Conservation (phyloP, 768 basidiomycete genomes). For the Russula sp. region DNA sequence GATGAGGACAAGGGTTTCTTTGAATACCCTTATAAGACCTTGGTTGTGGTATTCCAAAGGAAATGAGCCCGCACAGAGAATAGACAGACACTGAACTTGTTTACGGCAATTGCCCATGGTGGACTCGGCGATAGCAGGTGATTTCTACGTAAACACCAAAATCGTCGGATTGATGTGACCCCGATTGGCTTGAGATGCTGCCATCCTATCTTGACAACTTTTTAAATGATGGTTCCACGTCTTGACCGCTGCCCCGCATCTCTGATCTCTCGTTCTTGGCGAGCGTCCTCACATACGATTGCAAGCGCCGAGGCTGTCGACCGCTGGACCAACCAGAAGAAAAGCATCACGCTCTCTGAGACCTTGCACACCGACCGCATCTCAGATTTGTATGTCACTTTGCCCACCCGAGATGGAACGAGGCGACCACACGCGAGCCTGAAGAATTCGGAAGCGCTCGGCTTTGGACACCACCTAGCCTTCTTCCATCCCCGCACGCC, state of each 20-base stretch:
- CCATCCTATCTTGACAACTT: neutral
- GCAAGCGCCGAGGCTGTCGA: conserved; percentile 34
- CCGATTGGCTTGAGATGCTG: neutral
- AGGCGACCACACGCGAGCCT: conserved; percentile 38
- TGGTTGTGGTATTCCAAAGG: conserved; percentile 47
- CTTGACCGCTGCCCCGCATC: neutral
- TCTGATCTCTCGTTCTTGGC: conserved; percentile 16
- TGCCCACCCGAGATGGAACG: conserved; percentile 67
- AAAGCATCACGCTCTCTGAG: conserved; percentile 42
- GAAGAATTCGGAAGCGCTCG: conserved; percentile 37
- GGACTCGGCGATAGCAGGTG: no score
- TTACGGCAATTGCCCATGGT: no score
- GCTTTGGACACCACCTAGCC: conserved; percentile 62
- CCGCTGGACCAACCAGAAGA: conserved; percentile 48
- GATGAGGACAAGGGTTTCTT: conserved; percentile 68
- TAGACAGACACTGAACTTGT: neutral
- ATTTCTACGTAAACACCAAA: no score
- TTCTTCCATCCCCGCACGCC: conserved; percentile 69
- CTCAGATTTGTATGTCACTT: conserved; percentile 58
- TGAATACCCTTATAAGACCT: conserved; percentile 73
- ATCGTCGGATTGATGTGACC: no score
- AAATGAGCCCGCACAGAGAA: conserved; percentile 29
- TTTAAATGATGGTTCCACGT: neutral
- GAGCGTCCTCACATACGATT: conserved; percentile 8
- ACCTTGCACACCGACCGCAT: conserved; percentile 51